These are phyloP conservation scores for Fusarium vanettenii DNA, from an alignment of 2,329 filamentous ascomycete species.

Conservation along the genomic window DNA sequence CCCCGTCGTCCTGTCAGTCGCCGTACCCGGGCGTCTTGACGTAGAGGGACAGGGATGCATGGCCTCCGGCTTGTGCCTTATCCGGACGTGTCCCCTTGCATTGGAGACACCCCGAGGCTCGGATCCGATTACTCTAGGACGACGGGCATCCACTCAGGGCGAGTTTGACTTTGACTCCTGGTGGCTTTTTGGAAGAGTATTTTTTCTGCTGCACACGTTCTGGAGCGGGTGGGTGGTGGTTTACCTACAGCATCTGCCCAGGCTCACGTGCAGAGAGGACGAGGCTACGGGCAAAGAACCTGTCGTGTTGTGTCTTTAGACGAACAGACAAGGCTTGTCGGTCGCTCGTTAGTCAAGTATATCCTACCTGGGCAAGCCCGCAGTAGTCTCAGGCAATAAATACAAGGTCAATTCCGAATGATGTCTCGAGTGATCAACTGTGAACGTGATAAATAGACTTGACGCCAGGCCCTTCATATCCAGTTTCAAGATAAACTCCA, in stretches of 20 bases:
- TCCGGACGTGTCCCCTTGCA: conserved; percentile 42
- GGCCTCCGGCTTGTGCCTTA: conserved; percentile 45
- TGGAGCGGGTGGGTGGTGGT: conserved; percentile 13
- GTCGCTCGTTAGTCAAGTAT: conserved; percentile 48
- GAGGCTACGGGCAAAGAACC: conserved; percentile 47
- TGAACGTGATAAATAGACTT: not conserved
- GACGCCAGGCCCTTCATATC: not conserved
- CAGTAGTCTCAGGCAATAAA: conserved; percentile 51
- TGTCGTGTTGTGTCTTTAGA: conserved; percentile 23
- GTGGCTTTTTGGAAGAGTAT: conserved; percentile 45
- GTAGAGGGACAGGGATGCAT: conserved; percentile 48
- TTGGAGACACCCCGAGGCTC: conserved; percentile 45
- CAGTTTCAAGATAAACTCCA: not conserved
- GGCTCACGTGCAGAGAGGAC: conserved; percentile 38
- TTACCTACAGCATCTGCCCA: conserved; percentile 24
- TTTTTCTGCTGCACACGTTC: conserved; percentile 34
- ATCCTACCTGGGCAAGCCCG: conserved; percentile 46
- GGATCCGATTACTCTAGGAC: conserved; percentile 47
- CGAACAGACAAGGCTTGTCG: conserved; percentile 46
- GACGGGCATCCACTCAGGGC: conserved; percentile 47
- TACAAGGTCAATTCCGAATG: conserved; percentile 42
- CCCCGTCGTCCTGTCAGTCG: conserved; percentile 54
- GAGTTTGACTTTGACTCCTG: conserved; percentile 38
- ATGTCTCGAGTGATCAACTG: not conserved
- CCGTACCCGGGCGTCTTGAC: conserved; percentile 47